Evolutionary conservation across 208 protist species (phyloP).

Genomic region (Acanthamoeba divionensis): DNA sequence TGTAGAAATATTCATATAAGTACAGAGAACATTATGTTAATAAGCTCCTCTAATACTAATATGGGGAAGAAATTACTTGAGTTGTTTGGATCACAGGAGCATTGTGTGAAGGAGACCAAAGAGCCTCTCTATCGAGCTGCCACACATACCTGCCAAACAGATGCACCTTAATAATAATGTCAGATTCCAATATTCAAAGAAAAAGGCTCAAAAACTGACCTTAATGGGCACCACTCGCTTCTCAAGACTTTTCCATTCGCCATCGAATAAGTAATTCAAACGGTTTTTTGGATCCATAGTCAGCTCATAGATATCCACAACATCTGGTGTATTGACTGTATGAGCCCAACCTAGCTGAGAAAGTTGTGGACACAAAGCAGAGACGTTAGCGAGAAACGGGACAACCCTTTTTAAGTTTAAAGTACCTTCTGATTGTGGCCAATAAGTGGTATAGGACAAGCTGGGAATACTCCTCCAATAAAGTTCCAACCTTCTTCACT

Average conservation of each 20-base stretch:
- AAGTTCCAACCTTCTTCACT: slow-evolving; percentile 42
- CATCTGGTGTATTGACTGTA: slow-evolving; percentile 5
- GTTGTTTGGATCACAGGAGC: background rate
- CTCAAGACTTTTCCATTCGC: slow-evolving; percentile 18
- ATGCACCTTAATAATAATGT: background rate
- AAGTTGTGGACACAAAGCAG: background rate
- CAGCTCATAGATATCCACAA: slow-evolving; percentile 36
- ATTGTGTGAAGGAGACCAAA: slow-evolving; percentile 28
- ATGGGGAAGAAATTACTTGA: background rate
- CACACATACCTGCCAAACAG: background rate
- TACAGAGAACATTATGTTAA: no score
- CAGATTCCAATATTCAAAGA: background rate
- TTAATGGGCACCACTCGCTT: background rate
- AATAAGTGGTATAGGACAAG: background rate
- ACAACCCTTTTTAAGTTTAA: background rate
- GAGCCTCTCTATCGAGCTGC: background rate
- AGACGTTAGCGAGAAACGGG: background rate
- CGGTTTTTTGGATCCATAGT: background rate
- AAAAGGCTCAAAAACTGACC: background rate
- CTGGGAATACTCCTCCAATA: background rate
- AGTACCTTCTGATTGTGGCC: slow-evolving; percentile 28
- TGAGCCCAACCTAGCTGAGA: slow-evolving; percentile 6
- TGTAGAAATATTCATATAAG: background rate
- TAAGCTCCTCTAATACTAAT: background rate
- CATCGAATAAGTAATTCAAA: background rate